Evolutionary conservation across 805 yeast species (phyloP).

Genomic region (Suhomyces xylopsoci): DNA sequence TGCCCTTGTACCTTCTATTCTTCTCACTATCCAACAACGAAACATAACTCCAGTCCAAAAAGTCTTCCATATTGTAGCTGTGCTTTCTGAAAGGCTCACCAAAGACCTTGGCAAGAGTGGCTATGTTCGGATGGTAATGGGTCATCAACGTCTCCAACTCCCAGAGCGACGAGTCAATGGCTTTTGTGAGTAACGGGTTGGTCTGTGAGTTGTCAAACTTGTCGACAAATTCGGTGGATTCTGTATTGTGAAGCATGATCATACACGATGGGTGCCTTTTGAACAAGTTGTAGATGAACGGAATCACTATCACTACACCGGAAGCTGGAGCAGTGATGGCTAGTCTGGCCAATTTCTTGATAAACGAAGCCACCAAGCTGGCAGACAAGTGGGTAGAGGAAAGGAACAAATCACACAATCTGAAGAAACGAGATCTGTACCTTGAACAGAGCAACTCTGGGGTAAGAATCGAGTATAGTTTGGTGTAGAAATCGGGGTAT

Average conservation of each 20-base stretch:
- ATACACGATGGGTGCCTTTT: conserved; percentile 94
- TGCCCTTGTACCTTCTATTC: conserved; percentile 61
- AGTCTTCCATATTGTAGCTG: conserved; percentile 87
- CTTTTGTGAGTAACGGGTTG: conserved; percentile 78
- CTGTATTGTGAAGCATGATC: conserved; percentile 69
- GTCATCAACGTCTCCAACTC: conserved; percentile 74
- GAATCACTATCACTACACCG: conserved; percentile 81
- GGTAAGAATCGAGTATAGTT: conserved; percentile 77
- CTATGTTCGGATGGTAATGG: conserved; percentile 95
- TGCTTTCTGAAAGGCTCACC: conserved; percentile 88
- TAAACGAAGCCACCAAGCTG: conserved; percentile 80
- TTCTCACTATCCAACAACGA: conserved; percentile 62
- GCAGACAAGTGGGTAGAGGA: conserved; percentile 86
- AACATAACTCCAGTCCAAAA: conserved; percentile 84
- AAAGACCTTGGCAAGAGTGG: conserved; percentile 84
- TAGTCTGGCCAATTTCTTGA: conserved; percentile 75
- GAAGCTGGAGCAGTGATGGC: conserved; percentile 79
- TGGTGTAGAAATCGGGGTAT: conserved; percentile 84
- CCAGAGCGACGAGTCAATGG: conserved; percentile 87
- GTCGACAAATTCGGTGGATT: conserved; percentile 42
- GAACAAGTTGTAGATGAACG: conserved; percentile 86
- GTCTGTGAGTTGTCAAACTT: conserved; percentile 61
- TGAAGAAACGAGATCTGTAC: conserved; percentile 82
- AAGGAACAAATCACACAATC: conserved; percentile 81
- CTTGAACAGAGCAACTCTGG: conserved; percentile 72